phyloP scores from a whole-genome alignment of 345 rosid genomes.

The Populus ilicifolia region DNA sequence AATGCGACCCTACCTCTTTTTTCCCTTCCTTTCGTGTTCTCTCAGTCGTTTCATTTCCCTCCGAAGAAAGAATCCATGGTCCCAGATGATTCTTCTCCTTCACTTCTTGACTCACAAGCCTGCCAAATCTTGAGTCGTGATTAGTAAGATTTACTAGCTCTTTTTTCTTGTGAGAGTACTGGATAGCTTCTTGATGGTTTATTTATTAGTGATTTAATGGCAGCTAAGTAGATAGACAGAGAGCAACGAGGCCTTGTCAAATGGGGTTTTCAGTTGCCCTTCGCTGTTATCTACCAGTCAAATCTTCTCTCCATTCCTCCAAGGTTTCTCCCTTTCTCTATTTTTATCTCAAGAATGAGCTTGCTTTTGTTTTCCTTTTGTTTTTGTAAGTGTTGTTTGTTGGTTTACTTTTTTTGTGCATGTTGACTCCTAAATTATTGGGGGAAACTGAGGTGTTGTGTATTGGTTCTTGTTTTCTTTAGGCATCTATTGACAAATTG shows the following conservation, averaged over 20 bases:
- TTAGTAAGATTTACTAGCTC: no score
- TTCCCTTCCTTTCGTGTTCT: neutral
- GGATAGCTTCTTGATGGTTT: no score
- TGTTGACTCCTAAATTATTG: neutral
- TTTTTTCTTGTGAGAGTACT: no score
- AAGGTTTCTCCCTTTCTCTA: conserved; percentile 22
- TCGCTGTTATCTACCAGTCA: conserved; percentile 34
- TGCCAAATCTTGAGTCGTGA: no score
- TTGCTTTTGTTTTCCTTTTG: no score
- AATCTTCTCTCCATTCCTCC: conserved; percentile 16
- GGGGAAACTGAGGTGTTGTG: conserved; percentile 1
- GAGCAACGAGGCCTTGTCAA: neutral
- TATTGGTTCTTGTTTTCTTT: neutral
- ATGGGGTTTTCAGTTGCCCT: conserved; percentile 58
- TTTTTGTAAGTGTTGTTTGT: neutral
- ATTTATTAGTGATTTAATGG: no score
- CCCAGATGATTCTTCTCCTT: no score
- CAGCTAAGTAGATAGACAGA: no score
- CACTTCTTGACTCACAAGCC: no score
- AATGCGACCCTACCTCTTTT: neutral
- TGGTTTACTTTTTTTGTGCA: no score
- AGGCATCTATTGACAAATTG: no score
- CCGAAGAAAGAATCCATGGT: neutral
- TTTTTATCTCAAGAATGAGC: neutral
- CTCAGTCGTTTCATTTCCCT: neutral